These are phyloP conservation scores for Tylopilus sp. DNA, from an alignment of 1,284 basidiomycete genomes.

Conservation along the genomic window DNA sequence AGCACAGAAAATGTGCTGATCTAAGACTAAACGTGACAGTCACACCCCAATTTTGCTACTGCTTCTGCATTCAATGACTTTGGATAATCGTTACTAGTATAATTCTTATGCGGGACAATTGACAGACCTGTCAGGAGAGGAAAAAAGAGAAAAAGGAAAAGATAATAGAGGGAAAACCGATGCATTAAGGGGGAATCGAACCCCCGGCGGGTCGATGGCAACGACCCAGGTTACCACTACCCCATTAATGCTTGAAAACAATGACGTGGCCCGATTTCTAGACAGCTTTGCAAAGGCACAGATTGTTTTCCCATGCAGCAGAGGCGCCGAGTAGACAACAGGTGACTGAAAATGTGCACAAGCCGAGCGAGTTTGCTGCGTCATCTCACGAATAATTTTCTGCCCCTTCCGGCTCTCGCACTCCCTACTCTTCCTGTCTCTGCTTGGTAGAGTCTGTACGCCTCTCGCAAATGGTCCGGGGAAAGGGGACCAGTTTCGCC, in stretches of 20 bases:
- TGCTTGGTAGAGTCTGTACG: conserved; percentile 77
- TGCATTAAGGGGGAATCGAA: conserved; percentile 23
- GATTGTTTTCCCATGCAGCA: too few species aligned
- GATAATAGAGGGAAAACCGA: too few species aligned
- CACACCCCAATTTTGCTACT: too few species aligned
- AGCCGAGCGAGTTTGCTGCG: background rate
- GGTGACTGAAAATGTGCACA: too few species aligned
- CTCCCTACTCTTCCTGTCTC: conserved; percentile 78
- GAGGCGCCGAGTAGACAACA: too few species aligned
- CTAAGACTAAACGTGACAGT: conserved; percentile 13
- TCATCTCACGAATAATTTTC: conserved; percentile 56
- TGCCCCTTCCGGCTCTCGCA: conserved; percentile 61
- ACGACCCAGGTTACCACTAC: conserved; percentile 39
- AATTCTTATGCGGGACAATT: too few species aligned
- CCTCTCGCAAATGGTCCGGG: conserved; percentile 85
- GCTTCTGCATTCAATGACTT: too few species aligned
- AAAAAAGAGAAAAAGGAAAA: too few species aligned
- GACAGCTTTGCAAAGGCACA: too few species aligned
- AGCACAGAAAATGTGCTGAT: conserved; percentile 20
- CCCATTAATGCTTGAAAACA: conserved; percentile 39
- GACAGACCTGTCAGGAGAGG: too few species aligned
- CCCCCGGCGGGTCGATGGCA: conserved; percentile 56
- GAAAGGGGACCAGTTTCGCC: conserved; percentile 76
- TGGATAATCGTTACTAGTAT: too few species aligned
- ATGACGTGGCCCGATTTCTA: too few species aligned